phyloP scores from a whole-genome alignment of 257 asterid genomes.

The Linderniella brevidens region DNA sequence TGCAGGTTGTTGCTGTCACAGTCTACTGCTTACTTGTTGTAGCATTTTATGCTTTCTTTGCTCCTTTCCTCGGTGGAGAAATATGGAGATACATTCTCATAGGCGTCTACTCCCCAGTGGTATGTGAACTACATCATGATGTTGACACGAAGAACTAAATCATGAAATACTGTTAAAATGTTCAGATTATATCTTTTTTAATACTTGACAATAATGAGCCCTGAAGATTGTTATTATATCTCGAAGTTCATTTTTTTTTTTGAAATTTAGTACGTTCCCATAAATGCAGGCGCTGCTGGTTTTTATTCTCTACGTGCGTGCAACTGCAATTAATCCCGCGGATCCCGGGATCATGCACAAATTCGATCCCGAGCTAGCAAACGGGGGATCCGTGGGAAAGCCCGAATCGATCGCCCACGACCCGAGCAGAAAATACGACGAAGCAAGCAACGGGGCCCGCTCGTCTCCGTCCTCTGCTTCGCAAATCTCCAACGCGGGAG shows the following conservation, averaged over 20 bases:
- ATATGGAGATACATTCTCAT: conserved; percentile 68
- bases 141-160: background rate
- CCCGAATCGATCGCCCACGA: conserved; percentile 31
- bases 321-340: conserved; percentile 96
- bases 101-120: conserved; percentile 86
- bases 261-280: conserved; percentile 8
- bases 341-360: conserved; percentile 92
- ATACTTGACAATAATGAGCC: no score
- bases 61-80: conserved; percentile 85
- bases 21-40: conserved; percentile 81
- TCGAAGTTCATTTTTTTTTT: no score
- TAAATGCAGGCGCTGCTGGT: conserved; percentile 69
- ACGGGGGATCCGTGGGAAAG: conserved; percentile 25
- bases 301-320: conserved; percentile 76
- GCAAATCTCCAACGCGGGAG: conserved; percentile 51
- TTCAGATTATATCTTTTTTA: no score
- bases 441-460: conserved; percentile 43
- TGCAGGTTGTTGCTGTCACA: conserved; percentile 83
- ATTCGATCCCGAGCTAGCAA: conserved; percentile 37
- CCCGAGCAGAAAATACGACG: conserved; percentile 46
- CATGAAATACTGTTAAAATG: no score
- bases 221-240: no score
- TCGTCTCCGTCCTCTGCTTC: conserved; percentile 65
- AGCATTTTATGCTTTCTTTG: conserved; percentile 91
- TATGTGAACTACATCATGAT: conserved; percentile 20